Conservation (phyloP, 208 protist genomes). For the Acanthamoeba sp. region DNA sequence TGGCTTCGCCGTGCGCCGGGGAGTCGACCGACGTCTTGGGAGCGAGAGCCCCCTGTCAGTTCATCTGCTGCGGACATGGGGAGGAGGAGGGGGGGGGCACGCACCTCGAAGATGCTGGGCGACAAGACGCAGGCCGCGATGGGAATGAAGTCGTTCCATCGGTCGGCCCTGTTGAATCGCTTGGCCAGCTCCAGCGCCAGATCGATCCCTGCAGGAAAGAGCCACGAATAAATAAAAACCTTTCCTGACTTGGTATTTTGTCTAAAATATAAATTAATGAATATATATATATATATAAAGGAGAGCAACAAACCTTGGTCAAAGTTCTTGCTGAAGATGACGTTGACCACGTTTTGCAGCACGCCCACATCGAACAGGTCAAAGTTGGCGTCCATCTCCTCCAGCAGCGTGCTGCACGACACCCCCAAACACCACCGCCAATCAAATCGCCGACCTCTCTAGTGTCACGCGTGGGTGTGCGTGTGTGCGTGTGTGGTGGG, state of each 20-base stretch:
- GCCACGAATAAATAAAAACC: neutral
- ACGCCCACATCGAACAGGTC: neutral
- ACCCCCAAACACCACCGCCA: neutral
- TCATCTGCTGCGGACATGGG: neutral
- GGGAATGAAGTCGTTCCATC: constrained; percentile 16
- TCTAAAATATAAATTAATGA: no score
- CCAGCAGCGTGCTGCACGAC: neutral
- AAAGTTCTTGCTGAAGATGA: constrained; percentile 42
- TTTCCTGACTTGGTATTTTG: no score
- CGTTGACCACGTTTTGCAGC: constrained; percentile 19
- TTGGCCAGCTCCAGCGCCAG: constrained; percentile 9
- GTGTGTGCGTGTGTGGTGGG: neutral
- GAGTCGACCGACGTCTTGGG: neutral
- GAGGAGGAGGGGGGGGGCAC: neutral
- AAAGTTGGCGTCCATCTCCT: constrained; percentile 33
- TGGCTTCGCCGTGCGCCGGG: neutral
- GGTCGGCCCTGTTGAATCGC: constrained; percentile 1
- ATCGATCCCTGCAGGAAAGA: neutral
- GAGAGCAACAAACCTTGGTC: neutral
- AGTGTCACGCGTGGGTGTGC: neutral
- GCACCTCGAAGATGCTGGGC: constrained; percentile 20
- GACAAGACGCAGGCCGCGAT: neutral
- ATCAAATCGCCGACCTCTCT: neutral
- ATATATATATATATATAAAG: no score
- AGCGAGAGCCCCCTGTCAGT: neutral